phyloP scores from a whole-genome alignment of 148 eudicot genomes.

The Suaeda aralocaspica region DNA sequence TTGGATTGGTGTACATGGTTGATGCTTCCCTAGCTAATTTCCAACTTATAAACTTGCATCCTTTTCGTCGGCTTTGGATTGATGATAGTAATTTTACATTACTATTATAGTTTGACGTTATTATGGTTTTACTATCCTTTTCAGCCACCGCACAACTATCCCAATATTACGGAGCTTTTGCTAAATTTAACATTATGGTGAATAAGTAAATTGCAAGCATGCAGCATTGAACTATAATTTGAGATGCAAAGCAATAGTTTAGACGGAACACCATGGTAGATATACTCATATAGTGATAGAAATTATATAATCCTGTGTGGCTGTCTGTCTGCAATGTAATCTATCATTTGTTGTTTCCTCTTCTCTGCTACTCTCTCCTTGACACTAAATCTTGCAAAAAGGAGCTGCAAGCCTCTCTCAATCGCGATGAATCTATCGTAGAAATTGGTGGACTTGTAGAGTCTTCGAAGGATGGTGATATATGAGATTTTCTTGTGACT shows the following conservation, averaged over 20 bases:
- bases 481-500: conserved; percentile 51
- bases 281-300: not conserved
- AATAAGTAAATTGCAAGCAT: not conserved
- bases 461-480: conserved; percentile 31
- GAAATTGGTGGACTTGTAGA: conserved; percentile 29
- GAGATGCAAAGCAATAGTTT: not conserved
- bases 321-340: conserved; percentile 12
- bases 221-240: not conserved
- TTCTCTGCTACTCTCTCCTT: conserved; percentile 23
- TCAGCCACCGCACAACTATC: too few relatives aligned
- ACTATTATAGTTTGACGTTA: too few relatives aligned
- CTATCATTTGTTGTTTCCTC: conserved; percentile 12
- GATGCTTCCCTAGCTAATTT: too few relatives aligned
- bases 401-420: conserved; percentile 35
- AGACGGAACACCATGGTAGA: too few relatives aligned
- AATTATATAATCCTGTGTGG: not conserved
- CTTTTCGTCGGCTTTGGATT: too few relatives aligned
- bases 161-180: too few relatives aligned
- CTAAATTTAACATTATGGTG: too few relatives aligned
- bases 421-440: conserved; percentile 24
- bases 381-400: conserved; percentile 28
- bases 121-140: too few relatives aligned
- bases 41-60: too few relatives aligned
- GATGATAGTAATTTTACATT: too few relatives aligned
- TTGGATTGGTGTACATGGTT: too few relatives aligned